Evolutionary conservation across 2,329 filamentous ascomycete genomes (phyloP), one percentile per base, ranked within the genome.

Genomic region (Hypoxylon sp.): DNA sequence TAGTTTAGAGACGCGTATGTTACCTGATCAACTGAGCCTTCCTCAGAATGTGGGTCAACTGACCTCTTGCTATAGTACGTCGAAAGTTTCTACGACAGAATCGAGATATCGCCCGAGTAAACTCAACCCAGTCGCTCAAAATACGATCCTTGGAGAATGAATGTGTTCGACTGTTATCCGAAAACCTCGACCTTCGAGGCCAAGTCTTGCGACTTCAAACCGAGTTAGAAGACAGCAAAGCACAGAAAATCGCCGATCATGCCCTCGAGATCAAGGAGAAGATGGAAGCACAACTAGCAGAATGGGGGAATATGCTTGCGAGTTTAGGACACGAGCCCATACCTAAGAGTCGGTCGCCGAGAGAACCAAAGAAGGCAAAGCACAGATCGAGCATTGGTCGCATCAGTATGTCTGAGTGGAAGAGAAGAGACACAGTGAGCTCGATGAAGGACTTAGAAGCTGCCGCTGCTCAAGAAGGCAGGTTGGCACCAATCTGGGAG

Each of bases 41-140:
- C 4, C 6, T 37, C 6, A 42, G n/a, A 21, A 54, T 27, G 19
- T 31, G 42, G 52, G 35, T 52, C 69, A 24, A 67, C 37, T 63
- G n/a, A n/a, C 17, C 51, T 35, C 21, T 47, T 61, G 55, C 53
- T 56, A 31, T 74, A 94, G 92, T 95, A 66, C 92, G 93, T 78
- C 88, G 91, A 75, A 90, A 91, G 77, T 93, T 94, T 77, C 84
- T 94, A 75, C 88, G 93, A 60, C 93, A 96, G 78, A 97, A 97
- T 78, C 88, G 92, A 80, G 93, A 96, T 75, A 91, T 96, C 70
- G 92, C 92, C 69, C 89, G 90, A 77, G 88, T 87, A 74, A 96
- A 97, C 81, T 93, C 92, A 24, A 86, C 87, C 55, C 92, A 94
- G 78, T 92, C 91, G 32, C 84, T 93, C 32, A 90, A 91, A 72